These are phyloP conservation scores for Boletus rufocinnamomeus DNA, from an alignment of 768 basidiomycete species.

Conservation along the genomic window DNA sequence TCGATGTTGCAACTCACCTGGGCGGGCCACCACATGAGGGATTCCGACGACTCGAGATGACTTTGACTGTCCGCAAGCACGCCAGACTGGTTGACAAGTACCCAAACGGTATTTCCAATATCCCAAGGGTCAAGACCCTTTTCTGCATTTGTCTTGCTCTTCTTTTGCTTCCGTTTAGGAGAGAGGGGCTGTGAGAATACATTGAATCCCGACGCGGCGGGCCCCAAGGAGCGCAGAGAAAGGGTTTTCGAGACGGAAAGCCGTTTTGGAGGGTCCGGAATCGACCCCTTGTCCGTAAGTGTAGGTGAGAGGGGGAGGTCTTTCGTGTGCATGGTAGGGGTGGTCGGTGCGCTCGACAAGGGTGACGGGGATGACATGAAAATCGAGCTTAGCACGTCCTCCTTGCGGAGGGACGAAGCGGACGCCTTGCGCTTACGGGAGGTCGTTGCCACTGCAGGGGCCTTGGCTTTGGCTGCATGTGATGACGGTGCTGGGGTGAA, in stretches of 20 bases:
- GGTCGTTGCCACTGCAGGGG: constrained; percentile 13
- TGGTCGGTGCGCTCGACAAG: constrained; percentile 28
- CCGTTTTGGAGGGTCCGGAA: constrained; percentile 7
- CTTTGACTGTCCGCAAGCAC: constrained; percentile 35
- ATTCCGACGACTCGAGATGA: constrained; percentile 20
- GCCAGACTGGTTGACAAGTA: constrained; percentile 47
- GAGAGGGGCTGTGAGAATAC: constrained; percentile 25
- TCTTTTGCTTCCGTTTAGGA: constrained; percentile 24
- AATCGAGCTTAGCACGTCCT: constrained; percentile 8
- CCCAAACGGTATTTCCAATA: constrained; percentile 51
- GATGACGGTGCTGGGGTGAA: constrained; percentile 16
- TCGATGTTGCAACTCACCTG: constrained; percentile 44
- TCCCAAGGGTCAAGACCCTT: constrained; percentile 16
- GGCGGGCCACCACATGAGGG: constrained; percentile 69
- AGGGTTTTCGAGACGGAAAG: constrained; percentile 14
- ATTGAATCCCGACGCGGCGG: constrained; percentile 13
- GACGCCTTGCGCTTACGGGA: constrained; percentile 35
- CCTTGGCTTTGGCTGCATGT: constrained; percentile 15
- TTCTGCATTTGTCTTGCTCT: constrained; percentile 4
- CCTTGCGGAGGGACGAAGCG: constrained; percentile 5
- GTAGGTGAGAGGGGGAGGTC: constrained; percentile 24
- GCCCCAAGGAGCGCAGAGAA: constrained; percentile 10
- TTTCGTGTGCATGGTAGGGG: constrained; percentile 13
- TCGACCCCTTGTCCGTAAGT: background rate
- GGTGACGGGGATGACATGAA: constrained; percentile 28